phyloP scores from a whole-genome alignment of 2,329 filamentous ascomycete species.

The Mariannaea sp. region DNA sequence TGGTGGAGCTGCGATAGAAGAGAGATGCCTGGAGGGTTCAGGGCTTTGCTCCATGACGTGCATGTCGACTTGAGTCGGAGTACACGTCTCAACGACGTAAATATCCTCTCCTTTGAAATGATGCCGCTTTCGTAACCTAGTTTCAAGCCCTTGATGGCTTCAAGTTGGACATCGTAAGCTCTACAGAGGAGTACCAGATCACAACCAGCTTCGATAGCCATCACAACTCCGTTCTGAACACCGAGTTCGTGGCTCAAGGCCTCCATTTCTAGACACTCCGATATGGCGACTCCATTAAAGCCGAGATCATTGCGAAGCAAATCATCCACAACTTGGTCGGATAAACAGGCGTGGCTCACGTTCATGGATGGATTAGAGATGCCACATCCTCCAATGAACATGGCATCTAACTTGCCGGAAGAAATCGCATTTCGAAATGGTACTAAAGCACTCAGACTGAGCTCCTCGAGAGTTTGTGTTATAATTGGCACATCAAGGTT shows the following conservation, averaged over 20 bases:
- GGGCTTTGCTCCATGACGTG: slow-evolving; percentile 87
- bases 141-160: slow-evolving; percentile 88
- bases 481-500: slow-evolving; percentile 93
- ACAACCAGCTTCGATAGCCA: slow-evolving; percentile 96
- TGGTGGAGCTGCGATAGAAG: slow-evolving; percentile 82
- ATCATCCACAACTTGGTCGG: slow-evolving; percentile 90
- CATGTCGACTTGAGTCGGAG: slow-evolving; percentile 81
- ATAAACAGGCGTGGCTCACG: slow-evolving; percentile 92
- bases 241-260: slow-evolving; percentile 93
- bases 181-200: slow-evolving; percentile 89
- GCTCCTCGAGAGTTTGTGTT: slow-evolving; percentile 88
- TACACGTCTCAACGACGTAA: slow-evolving; percentile 78
- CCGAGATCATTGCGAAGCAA: slow-evolving; percentile 85
- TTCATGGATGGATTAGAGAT: slow-evolving; percentile 92
- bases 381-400: slow-evolving; percentile 94
- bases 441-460: slow-evolving; percentile 88
- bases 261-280: slow-evolving; percentile 96
- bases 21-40: slow-evolving; percentile 82
- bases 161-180: slow-evolving; percentile 85
- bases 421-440: slow-evolving; percentile 90
- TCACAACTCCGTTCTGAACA: slow-evolving; percentile 95
- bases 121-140: slow-evolving; percentile 89
- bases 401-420: slow-evolving; percentile 80
- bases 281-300: slow-evolving; percentile 91
- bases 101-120: slow-evolving; percentile 78